These are phyloP conservation scores for Hypoxylon cercidicola DNA, from an alignment of 495 filamentous ascomycete genomes.

Conservation along the genomic window DNA sequence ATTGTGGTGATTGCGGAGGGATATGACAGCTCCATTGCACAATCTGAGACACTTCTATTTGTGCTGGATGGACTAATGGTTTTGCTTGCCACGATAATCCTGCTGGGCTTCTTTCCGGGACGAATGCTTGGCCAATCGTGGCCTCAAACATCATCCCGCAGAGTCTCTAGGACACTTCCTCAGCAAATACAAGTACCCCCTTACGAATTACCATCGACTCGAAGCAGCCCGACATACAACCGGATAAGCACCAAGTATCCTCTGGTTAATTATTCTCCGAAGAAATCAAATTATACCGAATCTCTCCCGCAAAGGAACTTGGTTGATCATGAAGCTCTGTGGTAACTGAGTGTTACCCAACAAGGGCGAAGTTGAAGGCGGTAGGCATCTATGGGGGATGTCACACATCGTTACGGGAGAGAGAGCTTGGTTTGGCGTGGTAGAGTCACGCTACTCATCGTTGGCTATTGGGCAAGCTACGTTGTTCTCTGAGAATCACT, in stretches of 20 bases:
- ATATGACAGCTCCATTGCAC: constrained; percentile 35
- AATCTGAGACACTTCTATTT: constrained; percentile 40
- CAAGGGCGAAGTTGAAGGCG: too few species aligned
- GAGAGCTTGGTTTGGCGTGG: too few species aligned
- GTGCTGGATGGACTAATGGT: constrained; percentile 54
- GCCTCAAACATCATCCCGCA: constrained; percentile 6
- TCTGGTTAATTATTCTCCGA: constrained; percentile 11
- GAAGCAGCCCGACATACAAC: constrained; percentile 21
- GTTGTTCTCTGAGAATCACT: too few species aligned
- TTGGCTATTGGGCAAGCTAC: too few species aligned
- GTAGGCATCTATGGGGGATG: too few species aligned
- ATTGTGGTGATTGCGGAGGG: constrained; percentile 40
- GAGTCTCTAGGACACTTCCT: constrained; percentile 20
- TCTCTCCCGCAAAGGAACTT: constrained; percentile 23
- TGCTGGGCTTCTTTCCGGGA: constrained; percentile 43
- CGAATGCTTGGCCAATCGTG: constrained; percentile 24
- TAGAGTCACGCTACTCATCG: too few species aligned
- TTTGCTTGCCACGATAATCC: constrained; percentile 45
- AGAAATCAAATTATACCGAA: constrained; percentile 10
- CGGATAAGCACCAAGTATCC: constrained; percentile 13
- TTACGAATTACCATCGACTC: constrained; percentile 25
- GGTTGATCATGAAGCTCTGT: constrained; percentile 42
- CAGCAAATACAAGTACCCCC: constrained; percentile 22
- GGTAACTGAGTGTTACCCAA: constrained; percentile 20
- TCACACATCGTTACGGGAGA: too few species aligned